phyloP scores from a whole-genome alignment of 345 rosid genomes.

The Eucalyptus tenuipes region DNA sequence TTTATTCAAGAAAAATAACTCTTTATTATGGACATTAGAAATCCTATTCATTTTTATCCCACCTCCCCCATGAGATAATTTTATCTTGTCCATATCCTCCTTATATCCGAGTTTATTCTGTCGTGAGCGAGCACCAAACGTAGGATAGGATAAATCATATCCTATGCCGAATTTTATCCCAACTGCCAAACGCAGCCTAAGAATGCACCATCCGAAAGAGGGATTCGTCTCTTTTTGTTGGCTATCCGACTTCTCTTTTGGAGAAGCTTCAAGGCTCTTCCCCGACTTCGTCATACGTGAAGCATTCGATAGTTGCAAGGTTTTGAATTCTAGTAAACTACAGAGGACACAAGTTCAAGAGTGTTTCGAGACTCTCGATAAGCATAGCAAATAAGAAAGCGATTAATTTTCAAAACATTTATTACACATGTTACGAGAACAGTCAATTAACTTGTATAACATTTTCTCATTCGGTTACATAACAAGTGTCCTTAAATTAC shows the following conservation, averaged over 20 bases:
- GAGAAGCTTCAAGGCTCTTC: background rate
- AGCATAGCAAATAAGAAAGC: background rate
- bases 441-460: background rate
- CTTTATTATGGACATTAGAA: too few species aligned
- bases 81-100: too few species aligned
- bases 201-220: too few species aligned
- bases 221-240: background rate
- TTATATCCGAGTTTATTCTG: too few species aligned
- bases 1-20: too few species aligned
- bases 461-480: background rate
- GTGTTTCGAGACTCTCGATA: background rate
- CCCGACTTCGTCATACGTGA: background rate
- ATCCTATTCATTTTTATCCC: too few species aligned
- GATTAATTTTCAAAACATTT: background rate
- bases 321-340: too few species aligned
- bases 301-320: background rate
- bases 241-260: background rate
- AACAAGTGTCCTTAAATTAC: background rate
- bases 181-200: too few species aligned
- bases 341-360: background rate
- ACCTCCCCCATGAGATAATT: too few species aligned
- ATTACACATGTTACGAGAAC: background rate
- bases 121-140: too few species aligned
- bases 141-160: too few species aligned
- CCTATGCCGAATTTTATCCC: too few species aligned